phyloP scores from a whole-genome alignment of 495 filamentous ascomycete genomes.

The Penicillium mononematosum region DNA sequence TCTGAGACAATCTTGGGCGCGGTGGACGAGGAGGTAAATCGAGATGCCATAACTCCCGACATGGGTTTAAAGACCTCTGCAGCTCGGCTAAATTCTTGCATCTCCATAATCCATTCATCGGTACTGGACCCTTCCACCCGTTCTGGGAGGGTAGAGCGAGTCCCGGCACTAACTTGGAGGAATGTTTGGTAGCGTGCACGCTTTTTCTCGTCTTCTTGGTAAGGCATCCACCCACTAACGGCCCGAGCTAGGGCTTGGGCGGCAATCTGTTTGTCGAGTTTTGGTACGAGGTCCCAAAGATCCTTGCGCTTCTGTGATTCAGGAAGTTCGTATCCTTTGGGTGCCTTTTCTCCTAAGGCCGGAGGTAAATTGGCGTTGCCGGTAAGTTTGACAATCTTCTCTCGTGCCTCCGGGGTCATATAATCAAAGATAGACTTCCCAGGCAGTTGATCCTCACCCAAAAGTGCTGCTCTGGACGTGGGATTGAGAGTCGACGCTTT shows the following conservation, averaged over 20 bases:
- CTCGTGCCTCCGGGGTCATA: conserved; percentile 76
- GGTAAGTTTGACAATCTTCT: conserved; percentile 70
- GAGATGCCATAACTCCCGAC: conserved; percentile 84
- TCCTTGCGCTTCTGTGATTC: conserved; percentile 59
- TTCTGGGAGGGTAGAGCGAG: conserved; percentile 58
- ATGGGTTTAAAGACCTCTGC: conserved; percentile 92
- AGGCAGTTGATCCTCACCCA: conserved; percentile 80
- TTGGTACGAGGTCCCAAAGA: conserved; percentile 66
- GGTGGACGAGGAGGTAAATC: conserved; percentile 76
- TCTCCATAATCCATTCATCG: conserved; percentile 77
- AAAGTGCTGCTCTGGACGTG: conserved; percentile 71
- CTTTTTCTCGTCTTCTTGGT: conserved; percentile 77
- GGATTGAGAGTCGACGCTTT: conserved; percentile 76
- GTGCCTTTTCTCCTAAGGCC: conserved; percentile 69
- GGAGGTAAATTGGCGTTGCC: conserved; percentile 75
- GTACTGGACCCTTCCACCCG: conserved; percentile 54
- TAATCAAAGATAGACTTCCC: conserved; percentile 96
- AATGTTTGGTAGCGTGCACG: conserved; percentile 74
- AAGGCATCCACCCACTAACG: conserved; percentile 76
- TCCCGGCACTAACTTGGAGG: conserved; percentile 73
- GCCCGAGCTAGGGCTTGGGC: conserved; percentile 73
- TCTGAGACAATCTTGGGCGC: conserved; percentile 45
- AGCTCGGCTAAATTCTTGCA: conserved; percentile 83
- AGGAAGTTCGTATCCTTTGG: conserved; percentile 58
- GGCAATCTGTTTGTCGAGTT: conserved; percentile 70